phyloP scores from a whole-genome alignment of 2,329 filamentous ascomycete genomes.

The Paramyrothecium roridum region DNA sequence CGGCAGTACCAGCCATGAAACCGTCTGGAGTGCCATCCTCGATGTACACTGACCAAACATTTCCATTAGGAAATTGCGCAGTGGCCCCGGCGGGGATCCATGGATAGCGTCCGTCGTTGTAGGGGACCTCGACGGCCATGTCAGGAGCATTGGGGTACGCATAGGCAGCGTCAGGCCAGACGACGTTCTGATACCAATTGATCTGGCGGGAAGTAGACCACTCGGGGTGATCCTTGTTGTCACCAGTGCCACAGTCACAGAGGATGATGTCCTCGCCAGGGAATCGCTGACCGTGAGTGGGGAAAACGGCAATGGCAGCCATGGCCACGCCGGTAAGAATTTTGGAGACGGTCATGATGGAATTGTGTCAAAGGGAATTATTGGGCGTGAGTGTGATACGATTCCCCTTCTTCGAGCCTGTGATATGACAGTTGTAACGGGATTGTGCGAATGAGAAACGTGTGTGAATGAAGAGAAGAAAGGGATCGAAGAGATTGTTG shows the following conservation, averaged over 20 bases:
- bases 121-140: conserved; percentile 36
- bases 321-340: conserved; percentile 13
- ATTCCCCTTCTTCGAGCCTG: neutral
- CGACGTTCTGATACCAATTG: conserved; percentile 38
- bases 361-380: neutral
- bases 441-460: too few relatives aligned
- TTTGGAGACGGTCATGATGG: conserved; percentile 20
- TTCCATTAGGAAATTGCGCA: conserved; percentile 33
- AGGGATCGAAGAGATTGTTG: too few relatives aligned
- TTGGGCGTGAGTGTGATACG: neutral
- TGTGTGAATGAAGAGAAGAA: too few relatives aligned
- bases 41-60: conserved; percentile 38
- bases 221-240: conserved; percentile 32
- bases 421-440: too few relatives aligned
- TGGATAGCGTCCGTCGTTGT: conserved; percentile 32
- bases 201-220: conserved; percentile 43
- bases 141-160: conserved; percentile 32
- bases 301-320: conserved; percentile 16
- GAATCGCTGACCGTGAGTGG: conserved; percentile 19
- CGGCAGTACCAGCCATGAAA: conserved; percentile 34
- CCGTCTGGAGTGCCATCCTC: conserved; percentile 36
- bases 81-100: conserved; percentile 34
- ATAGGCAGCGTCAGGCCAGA: conserved; percentile 30
- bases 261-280: conserved; percentile 34
- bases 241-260: conserved; percentile 39